Evolutionary conservation across 2,329 filamentous ascomycete species (phyloP).

Genomic region (Monilinia laxa): DNA sequence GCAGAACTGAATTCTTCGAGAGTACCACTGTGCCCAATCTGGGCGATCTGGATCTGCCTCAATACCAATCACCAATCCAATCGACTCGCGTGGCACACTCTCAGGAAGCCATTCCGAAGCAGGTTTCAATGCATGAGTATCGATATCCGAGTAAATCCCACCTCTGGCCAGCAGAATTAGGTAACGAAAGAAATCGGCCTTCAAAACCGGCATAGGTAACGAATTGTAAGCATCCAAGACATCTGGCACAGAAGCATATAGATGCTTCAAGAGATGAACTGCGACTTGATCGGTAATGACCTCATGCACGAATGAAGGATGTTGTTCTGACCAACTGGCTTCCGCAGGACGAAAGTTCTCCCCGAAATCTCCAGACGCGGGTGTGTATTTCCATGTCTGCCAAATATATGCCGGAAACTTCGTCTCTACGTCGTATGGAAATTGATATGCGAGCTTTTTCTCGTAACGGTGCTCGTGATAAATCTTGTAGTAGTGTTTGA

Average conservation of each 20-base stretch:
- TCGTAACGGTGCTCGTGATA: slow-evolving; percentile 68
- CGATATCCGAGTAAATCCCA: slow-evolving; percentile 88
- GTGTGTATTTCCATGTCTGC: slow-evolving; percentile 96
- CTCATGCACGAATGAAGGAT: slow-evolving; percentile 93
- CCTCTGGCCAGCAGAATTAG: slow-evolving; percentile 72
- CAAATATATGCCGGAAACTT: slow-evolving; percentile 98
- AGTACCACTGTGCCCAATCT: slow-evolving; percentile 96
- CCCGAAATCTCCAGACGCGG: slow-evolving; percentile 71
- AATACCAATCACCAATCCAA: slow-evolving; percentile 90
- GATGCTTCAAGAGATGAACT: slow-evolving; percentile 74
- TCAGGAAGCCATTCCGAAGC: slow-evolving; percentile 85
- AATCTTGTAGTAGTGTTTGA: slow-evolving; percentile 48
- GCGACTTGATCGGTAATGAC: slow-evolving; percentile 92
- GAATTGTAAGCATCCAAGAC: slow-evolving; percentile 74
- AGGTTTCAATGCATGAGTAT: slow-evolving; percentile 80
- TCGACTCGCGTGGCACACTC: slow-evolving; percentile 69
- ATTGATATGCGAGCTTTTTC: slow-evolving; percentile 91
- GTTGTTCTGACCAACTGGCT: slow-evolving; percentile 82
- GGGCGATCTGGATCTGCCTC: slow-evolving; percentile 91
- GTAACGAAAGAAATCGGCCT: slow-evolving; percentile 72
- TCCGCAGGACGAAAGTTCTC: slow-evolving; percentile 77
- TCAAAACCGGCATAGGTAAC: slow-evolving; percentile 71
- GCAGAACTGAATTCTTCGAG: slow-evolving; percentile 93
- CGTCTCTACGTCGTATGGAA: slow-evolving; percentile 82
- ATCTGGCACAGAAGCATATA: slow-evolving; percentile 81